Conservation (phyloP, 352 stramenopile species). For the Thalassiosira mediterranea region DNA sequence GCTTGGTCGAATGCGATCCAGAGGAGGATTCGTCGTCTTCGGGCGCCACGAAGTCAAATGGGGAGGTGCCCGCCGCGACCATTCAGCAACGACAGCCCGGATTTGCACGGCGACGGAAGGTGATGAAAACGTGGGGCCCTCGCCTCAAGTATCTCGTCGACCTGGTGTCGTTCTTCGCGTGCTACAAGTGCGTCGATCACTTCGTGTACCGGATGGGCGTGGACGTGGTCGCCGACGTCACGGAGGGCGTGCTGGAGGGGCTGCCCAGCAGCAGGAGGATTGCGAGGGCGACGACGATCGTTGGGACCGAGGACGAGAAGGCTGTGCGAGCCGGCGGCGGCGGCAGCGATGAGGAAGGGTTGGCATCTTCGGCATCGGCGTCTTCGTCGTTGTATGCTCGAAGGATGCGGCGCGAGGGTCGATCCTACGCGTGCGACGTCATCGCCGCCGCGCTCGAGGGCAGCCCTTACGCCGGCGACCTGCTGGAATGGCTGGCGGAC, state of each 20-base stretch:
- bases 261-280: conserved; percentile 11
- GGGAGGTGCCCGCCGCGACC: too few species aligned
- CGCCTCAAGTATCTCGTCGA: conserved; percentile 18
- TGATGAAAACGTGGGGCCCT: conserved; percentile 11
- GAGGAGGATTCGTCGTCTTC: neutral
- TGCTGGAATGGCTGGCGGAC: conserved; percentile 25
- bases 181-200: conserved; percentile 31
- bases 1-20: neutral
- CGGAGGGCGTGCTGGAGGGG: conserved; percentile 2
- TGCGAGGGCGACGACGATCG: neutral
- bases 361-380: too few species aligned
- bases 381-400: too few species aligned
- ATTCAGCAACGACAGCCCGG: too few species aligned
- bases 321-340: neutral
- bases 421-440: conserved; percentile 15
- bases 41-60: too few species aligned
- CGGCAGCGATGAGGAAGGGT: too few species aligned
- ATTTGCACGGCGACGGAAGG: too few species aligned
- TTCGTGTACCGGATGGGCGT: conserved; percentile 1
- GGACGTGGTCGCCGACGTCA: conserved; percentile 5
- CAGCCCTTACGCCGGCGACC: conserved; percentile 20
- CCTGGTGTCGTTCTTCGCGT: conserved; percentile 33
- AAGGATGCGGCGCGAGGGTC: too few species aligned
- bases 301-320: neutral
- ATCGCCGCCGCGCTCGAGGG: conserved; percentile 3